Evolutionary conservation across 2,329 filamentous ascomycete species (phyloP), one percentile per base, ranked within the genome.

Genomic region (Xylaria sp.): DNA sequence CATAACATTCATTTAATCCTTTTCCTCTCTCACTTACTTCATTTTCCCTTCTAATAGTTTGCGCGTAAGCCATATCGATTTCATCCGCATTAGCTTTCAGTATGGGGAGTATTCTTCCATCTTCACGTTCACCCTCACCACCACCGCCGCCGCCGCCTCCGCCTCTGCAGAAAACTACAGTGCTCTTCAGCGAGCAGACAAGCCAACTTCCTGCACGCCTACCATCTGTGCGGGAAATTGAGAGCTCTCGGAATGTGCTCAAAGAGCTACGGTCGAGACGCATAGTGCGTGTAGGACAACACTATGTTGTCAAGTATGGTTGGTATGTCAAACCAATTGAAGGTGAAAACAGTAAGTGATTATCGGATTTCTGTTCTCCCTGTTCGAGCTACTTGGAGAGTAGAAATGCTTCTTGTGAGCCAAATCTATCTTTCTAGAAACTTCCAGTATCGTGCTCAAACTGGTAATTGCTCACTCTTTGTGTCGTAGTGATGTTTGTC

Each of bases 281-380:
- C 42, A 15, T 33, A 10, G 61, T 63, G 17, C 53, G 61, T n/a
- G 51, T 63, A 5, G 11, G 60, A 42, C 51, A 63, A 31, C 39
- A 63, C 13, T 62, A 36, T 47, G 42, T 63, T 57, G 44, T 50
- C 38, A 63, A 63, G 33, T 57, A 63, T 10, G 61, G 53, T 36
- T 5, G 4, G 25, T 33, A 44, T 5, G 45, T 50, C 25, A 13
- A 51, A 45, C 61, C 53, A 44, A 36, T 56, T 10, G 39, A 65
- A 42, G 39, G 54, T 31, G 29, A 60, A 49, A 67, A 44, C 20
- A 45, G 20, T 45, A 22, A 22, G 44, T 25, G 5, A 45, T 22
- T 11, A 45, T 45, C 44, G 44, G 4, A 45, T 25, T n/a, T 45
- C n/a, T 22, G 3, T 20, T 9, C n/a, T 44, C 39, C n/a, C 39